phyloP scores from a whole-genome alignment of 805 yeast species.

The Saccharomycopsis fodiens region DNA sequence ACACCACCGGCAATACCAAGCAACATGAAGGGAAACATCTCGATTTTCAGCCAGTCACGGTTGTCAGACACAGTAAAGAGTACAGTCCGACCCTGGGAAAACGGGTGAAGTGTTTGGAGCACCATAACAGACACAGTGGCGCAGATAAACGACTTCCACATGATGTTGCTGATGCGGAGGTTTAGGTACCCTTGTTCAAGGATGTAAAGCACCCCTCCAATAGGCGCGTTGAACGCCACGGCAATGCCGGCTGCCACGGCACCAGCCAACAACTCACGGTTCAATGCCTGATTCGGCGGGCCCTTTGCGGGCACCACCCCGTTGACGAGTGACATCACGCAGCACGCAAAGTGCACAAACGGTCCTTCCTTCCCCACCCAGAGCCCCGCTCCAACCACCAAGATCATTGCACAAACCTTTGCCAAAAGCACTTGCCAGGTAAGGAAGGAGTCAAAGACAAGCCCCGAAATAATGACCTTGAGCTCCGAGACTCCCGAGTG shows the following conservation, averaged over 20 bases:
- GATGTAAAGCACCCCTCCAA: conserved; percentile 80
- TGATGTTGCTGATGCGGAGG: conserved; percentile 51
- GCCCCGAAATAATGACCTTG: conserved; percentile 60
- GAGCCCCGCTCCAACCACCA: conserved; percentile 67
- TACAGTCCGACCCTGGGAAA: conserved; percentile 38
- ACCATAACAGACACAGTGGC: conserved; percentile 67
- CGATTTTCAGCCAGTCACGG: conserved; percentile 65
- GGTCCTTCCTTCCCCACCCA: conserved; percentile 90
- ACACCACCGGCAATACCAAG: conserved; percentile 67
- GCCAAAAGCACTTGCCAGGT: conserved; percentile 42
- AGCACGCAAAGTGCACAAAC: conserved; percentile 68
- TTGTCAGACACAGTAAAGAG: conserved; percentile 62
- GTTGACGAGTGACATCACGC: conserved; percentile 38
- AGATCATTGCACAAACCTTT: conserved; percentile 50
- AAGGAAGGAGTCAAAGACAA: conserved; percentile 45
- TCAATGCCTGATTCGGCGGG: conserved; percentile 44
- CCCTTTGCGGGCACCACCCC: conserved; percentile 12
- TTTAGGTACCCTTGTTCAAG: conserved; percentile 61
- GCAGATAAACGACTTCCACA: conserved; percentile 82
- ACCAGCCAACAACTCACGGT: conserved; percentile 62
- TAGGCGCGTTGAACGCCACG: conserved; percentile 80
- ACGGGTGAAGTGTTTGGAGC: conserved; percentile 42
- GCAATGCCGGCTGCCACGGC: conserved; percentile 81
- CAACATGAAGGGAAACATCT: conserved; percentile 61
- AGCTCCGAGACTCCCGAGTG: conserved; percentile 71